Percentiles rank a stretch among this genome's conserved stretches.
These are phyloP conservation scores for Phytopythium aichiense DNA, from an alignment of 352 stramenopile genomes.

Conservation along the genomic window DNA sequence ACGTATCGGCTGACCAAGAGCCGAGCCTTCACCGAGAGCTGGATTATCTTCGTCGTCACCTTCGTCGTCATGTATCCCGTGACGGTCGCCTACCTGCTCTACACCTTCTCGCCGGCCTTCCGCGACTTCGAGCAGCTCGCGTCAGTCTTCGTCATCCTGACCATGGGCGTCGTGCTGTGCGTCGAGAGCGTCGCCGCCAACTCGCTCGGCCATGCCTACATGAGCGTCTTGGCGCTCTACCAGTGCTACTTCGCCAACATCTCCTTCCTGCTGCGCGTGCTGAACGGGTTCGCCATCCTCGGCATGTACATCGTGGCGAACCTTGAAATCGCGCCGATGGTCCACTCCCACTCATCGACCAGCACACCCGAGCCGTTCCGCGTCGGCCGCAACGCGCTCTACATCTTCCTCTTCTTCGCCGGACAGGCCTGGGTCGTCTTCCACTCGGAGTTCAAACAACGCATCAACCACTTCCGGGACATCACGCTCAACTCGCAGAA, in stretches of 20 bases:
- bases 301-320: slow-evolving; percentile 62
- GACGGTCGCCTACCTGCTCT: slow-evolving; percentile 51
- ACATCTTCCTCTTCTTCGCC: slow-evolving; percentile 82
- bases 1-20: slow-evolving; percentile 35
- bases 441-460: slow-evolving; percentile 82
- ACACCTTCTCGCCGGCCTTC: slow-evolving; percentile 65
- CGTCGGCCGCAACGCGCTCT: slow-evolving; percentile 62
- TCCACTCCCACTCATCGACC: slow-evolving; percentile 24
- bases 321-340: slow-evolving; percentile 45
- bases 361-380: slow-evolving; percentile 33
- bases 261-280: slow-evolving; percentile 62
- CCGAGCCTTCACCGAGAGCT: slow-evolving; percentile 46
- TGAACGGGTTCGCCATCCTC: slow-evolving; percentile 56
- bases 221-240: slow-evolving; percentile 75
- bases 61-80: slow-evolving; percentile 77
- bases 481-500: slow-evolving; percentile 81
- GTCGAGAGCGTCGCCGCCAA: slow-evolving; percentile 60
- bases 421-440: slow-evolving; percentile 82
- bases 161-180: slow-evolving; percentile 58
- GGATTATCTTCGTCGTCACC: slow-evolving; percentile 75
- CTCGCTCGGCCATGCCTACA: slow-evolving; percentile 71
- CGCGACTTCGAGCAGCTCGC: slow-evolving; percentile 55
- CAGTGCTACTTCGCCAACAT: slow-evolving; percentile 84
- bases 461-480: slow-evolving; percentile 84
- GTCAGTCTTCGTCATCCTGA: slow-evolving; percentile 46